Conservation (phyloP, 208 protist species). For the Novymonas esmeraldas region DNA sequence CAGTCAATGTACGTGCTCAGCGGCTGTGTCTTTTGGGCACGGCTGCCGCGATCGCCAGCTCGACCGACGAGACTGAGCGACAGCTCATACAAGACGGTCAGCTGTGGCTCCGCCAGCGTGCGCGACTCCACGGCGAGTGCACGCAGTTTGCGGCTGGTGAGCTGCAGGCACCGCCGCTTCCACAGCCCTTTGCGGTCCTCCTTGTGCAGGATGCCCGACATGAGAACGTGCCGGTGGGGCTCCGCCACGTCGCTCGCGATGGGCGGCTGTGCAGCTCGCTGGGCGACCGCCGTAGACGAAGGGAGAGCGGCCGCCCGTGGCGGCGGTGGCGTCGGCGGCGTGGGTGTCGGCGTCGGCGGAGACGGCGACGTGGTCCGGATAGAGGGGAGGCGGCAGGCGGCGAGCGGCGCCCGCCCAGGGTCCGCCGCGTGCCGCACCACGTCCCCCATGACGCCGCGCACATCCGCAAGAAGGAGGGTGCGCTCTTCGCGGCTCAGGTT, state of each 20-base stretch:
- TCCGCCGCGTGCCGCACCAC: slow-evolving; percentile 16
- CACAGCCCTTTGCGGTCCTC: slow-evolving; percentile 22
- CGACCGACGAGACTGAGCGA: slow-evolving; percentile 1
- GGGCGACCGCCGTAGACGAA: not conserved
- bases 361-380: not conserved
- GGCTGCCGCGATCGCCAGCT: slow-evolving; percentile 1
- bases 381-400: not conserved
- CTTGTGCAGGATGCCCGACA: slow-evolving; percentile 11
- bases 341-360: too few species aligned
- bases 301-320: not conserved
- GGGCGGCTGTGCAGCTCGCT: not conserved
- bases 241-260: not conserved
- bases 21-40: slow-evolving; percentile 16
- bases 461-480: slow-evolving; percentile 7
- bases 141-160: slow-evolving; percentile 1
- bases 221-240: not conserved
- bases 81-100: slow-evolving; percentile 7
- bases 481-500: slow-evolving; percentile 19
- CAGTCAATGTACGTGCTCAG: slow-evolving; percentile 26
- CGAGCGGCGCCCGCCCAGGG: not conserved
- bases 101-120: not conserved
- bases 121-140: not conserved
- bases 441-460: slow-evolving; percentile 11
- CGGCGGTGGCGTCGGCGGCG: too few species aligned
- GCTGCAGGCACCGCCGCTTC: slow-evolving; percentile 24